Base-by-base conservation (phyloP, 2,329 filamentous ascomycete genomes). In the Fusarium piperis region DNA sequence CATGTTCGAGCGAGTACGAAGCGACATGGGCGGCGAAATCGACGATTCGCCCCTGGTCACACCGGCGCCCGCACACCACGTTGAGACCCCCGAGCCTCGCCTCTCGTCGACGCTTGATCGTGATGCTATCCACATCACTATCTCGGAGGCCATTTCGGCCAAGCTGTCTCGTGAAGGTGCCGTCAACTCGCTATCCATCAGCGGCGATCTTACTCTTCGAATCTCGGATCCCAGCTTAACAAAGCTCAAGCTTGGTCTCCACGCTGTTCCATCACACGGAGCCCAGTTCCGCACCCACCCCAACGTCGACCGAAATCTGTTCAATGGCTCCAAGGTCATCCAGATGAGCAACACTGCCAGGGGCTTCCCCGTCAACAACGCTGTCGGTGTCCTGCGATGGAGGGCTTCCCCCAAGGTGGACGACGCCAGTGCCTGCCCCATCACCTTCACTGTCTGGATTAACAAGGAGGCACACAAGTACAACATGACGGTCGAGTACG, bases 401-500 rank as follows among this genome's bases (percentile, higher is more conserved):
- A 93, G 94, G 78, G 92, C 94, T 23, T 90, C 91, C 16, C 93
- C 94, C 55, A 94, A 94, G 82, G 87, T 89, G 3, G 94, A 97
- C 74, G 94, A 97, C 75, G 83, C 92, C 36, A 91, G 90, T 69
- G 90, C 95, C 61, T 91, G 97, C 38, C 96, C 96, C 9, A 96
- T 99, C 78, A 96, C 93, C 38, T 98, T 99, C 81, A 98, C 94
- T 3, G 95, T 98, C 38, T 99, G 96, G 96, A 94, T 97, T 67
- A 98, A 97, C 83, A 94, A 95, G 82, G 92, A 93, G 53, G 90
- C 92, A 52, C 90, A 91, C 79, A 94, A 92, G 77, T 97, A 92
- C 82, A 97, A 93, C 72, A 90, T 99, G 78, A 99, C 95, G 2
- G 90, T 98, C 35, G 96, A 98, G 82, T 99, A 98, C 80, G 96